A percentile compares a stretch with the other conserved stretches of the same genome.
Evolutionary conservation across 2,329 filamentous ascomycete species (phyloP).

Genomic region (Ramularia endophylla): DNA sequence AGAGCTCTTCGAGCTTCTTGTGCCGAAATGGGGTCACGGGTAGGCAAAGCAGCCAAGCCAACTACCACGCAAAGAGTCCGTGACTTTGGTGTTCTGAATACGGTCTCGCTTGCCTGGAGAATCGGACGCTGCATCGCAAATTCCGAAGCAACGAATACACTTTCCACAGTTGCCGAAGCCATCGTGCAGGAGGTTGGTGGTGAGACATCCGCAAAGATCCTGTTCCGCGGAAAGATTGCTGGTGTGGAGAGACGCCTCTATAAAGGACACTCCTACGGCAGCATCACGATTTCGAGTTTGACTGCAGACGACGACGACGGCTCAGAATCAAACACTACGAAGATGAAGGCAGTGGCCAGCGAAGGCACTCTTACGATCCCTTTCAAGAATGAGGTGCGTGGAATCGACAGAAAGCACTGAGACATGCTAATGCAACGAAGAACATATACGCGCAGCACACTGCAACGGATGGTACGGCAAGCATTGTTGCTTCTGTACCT

Average conservation of each 20-base stretch:
- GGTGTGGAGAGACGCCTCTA: conserved; percentile 52
- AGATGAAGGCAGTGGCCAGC: conserved; percentile 30
- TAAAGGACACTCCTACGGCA: conserved; percentile 55
- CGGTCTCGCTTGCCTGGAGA: conserved; percentile 40
- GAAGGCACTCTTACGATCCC: conserved; percentile 56
- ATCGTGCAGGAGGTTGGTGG: conserved; percentile 57
- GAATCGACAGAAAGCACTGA: too few relatives aligned
- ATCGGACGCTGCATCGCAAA: conserved; percentile 56
- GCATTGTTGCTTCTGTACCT: conserved; percentile 44
- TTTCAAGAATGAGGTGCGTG: conserved; percentile 73
- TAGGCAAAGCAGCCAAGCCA: conserved; percentile 38
- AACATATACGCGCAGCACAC: conserved; percentile 55
- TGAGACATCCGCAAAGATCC: conserved; percentile 45
- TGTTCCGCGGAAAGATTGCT: conserved; percentile 61
- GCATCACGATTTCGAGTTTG: conserved; percentile 44
- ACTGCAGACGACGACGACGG: conserved; percentile 29
- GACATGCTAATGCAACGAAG: too few relatives aligned
- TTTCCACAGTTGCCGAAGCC: conserved; percentile 51
- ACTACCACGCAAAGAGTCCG: conserved; percentile 34
- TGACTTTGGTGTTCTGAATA: conserved; percentile 36
- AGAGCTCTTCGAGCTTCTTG: conserved; percentile 34
- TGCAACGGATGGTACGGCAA: conserved; percentile 31
- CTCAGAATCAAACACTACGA: conserved; percentile 19
- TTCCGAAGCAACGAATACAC: conserved; percentile 44
- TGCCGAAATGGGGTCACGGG: conserved; percentile 38